phyloP scores from a whole-genome alignment of 345 rosid genomes.

The Moringa oleifera region DNA sequence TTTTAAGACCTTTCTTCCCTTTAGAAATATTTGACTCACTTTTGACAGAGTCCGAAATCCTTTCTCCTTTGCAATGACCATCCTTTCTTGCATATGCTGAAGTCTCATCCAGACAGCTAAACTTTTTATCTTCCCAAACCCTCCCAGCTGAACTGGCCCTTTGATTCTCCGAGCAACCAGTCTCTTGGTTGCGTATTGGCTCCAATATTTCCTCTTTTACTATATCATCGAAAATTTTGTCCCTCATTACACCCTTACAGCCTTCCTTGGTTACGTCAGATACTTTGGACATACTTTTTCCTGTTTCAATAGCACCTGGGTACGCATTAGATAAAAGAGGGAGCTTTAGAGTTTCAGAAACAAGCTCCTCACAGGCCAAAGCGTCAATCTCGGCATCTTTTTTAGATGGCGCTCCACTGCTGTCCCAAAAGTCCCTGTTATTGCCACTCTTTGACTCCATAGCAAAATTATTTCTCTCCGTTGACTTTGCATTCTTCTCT shows the following conservation, averaged over 20 bases:
- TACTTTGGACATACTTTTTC: conserved; percentile 28
- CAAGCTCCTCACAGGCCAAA: conserved; percentile 58
- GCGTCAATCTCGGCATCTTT: conserved; percentile 40
- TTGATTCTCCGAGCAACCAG: conserved; percentile 35
- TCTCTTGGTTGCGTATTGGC: conserved; percentile 34
- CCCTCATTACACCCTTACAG: conserved; percentile 28
- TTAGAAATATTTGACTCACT: conserved; percentile 31
- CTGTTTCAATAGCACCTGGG: conserved; percentile 24
- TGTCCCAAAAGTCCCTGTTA: conserved; percentile 27
- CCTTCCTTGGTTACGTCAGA: conserved; percentile 29
- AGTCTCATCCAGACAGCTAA: conserved; percentile 31
- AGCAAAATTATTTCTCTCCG: conserved; percentile 37
- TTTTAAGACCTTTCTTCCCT: conserved; percentile 36
- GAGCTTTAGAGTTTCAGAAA: conserved; percentile 58
- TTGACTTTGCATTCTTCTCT: conserved; percentile 39
- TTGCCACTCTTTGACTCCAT: conserved; percentile 30
- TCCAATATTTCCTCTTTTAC: conserved; percentile 35
- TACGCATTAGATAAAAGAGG: conserved; percentile 57
- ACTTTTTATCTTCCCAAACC: conserved; percentile 49
- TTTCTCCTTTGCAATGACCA: conserved; percentile 38
- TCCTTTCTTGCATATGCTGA: conserved; percentile 36
- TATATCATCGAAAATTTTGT: conserved; percentile 33
- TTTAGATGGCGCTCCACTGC: conserved; percentile 20
- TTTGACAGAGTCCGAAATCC: conserved; percentile 28
- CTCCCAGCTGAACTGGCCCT: conserved; percentile 41